Base-by-base conservation (phyloP, 805 yeast genomes). In the Crinitomyces ghanaensis region DNA sequence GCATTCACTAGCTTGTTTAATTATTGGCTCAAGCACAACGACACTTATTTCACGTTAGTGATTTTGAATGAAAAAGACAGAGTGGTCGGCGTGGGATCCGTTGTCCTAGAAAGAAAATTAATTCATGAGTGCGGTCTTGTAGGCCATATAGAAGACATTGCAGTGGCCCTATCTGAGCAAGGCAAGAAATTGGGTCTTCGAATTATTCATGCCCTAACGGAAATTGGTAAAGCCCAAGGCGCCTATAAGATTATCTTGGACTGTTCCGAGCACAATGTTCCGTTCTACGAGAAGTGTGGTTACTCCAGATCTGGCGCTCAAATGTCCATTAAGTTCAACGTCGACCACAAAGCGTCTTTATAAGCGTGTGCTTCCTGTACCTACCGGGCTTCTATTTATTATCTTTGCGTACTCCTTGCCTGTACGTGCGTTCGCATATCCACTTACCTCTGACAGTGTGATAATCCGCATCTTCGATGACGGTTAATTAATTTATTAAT, bases 121-220 rank as follows among this genome's bases (percentile, higher is more conserved):
- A 84, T 91, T 41, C 98, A 88, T 57, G 71, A 62, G 25, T 74
- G 91, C 53, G 93, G 94, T 0, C 56, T 67, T 33, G 93, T 83
- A 4, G 97, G 97, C 2, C 97, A 88, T 59, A 79, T 88, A 42
- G 98, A 88, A 51, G 98, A 88, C 53, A 88, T 88, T 40, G 78
- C 96, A 1, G 93, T 88, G 3, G 65, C 74, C 13, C 51, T 54
- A 19, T 59, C 65, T 13, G 81, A 81, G 51, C 96, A 86, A 50
- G 98, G 98, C 5, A 75, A 77, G 51, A 72, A 72, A 45, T 60
- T 88, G 30, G 98, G 98, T 0, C 62, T 66, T 44, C 58, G 65
- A 12, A 53, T 88, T 56, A 81, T 88, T 43, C 60, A 65, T 12
- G 61, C 69, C 6, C 63, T 88, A 50, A 68, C 77, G 3, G 59